These are phyloP conservation scores for Coemansia sp. DNA, from an alignment of 371 early-diverging fungal species.

Conservation along the genomic window DNA sequence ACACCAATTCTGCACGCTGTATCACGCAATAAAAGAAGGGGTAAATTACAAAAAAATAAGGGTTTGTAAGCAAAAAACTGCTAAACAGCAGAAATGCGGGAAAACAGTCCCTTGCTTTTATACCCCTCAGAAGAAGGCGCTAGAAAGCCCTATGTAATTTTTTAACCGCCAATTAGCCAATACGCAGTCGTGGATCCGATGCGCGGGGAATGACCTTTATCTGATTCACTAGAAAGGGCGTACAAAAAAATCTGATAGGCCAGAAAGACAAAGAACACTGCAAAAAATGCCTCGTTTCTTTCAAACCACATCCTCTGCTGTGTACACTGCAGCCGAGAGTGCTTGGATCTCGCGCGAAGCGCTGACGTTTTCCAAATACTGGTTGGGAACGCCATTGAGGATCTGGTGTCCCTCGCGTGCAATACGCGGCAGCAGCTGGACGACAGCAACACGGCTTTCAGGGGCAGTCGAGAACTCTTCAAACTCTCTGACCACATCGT, in stretches of 20 bases:
- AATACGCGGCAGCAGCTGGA: slow-evolving; percentile 72
- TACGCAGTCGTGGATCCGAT: neutral
- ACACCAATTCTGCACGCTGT: neutral
- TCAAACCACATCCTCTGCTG: slow-evolving; percentile 51
- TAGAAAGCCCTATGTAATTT: neutral
- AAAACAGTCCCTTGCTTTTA: neutral
- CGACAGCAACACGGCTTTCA: slow-evolving; percentile 63
- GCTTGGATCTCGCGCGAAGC: slow-evolving; percentile 71
- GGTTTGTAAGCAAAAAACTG: neutral
- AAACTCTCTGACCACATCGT: slow-evolving; percentile 57
- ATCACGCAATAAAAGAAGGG: neutral
- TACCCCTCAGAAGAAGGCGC: neutral
- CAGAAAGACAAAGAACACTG: neutral
- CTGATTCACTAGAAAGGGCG: slow-evolving; percentile 6
- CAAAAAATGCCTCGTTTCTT: neutral
- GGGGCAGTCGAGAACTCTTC: slow-evolving; percentile 53
- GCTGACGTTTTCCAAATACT: slow-evolving; percentile 72
- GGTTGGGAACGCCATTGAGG: slow-evolving; percentile 78
- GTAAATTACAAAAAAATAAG: neutral
- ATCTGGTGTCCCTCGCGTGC: slow-evolving; percentile 75
- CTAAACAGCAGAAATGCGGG: neutral
- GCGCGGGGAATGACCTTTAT: neutral
- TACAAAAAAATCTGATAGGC: neutral
- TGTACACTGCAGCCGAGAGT: slow-evolving; percentile 71
- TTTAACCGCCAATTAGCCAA: slow-evolving; percentile 3